A percentile compares a stretch with the other conserved stretches of the same genome.
phyloP scores from a whole-genome alignment of 331 rosid genomes.

The Acacia pycnantha region DNA sequence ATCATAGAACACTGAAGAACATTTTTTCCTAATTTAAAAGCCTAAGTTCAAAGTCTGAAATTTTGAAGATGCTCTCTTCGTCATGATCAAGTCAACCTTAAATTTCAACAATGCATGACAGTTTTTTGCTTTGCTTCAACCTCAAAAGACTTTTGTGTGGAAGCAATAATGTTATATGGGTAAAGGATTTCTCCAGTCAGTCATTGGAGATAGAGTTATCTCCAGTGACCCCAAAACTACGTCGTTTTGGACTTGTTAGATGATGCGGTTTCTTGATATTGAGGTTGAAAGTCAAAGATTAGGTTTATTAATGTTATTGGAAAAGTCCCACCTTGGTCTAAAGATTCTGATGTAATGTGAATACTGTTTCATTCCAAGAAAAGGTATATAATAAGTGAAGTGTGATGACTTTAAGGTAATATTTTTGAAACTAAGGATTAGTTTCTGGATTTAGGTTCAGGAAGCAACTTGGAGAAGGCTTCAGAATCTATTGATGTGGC shows the following conservation, averaged over 20 bases:
- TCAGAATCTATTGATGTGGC: conserved; percentile 39
- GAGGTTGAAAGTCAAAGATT: not conserved
- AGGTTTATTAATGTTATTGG: not conserved
- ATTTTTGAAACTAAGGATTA: not conserved
- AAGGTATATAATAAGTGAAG: not conserved
- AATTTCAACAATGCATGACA: not conserved
- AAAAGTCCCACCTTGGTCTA: not conserved
- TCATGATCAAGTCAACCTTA: not conserved
- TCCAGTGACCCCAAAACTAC: no score
- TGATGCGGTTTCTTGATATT: not conserved
- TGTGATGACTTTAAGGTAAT: not conserved
- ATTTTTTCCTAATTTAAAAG: not conserved
- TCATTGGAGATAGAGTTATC: no score
- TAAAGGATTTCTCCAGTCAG: no score
- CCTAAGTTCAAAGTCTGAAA: not conserved
- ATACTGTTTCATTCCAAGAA: not conserved
- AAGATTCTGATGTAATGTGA: not conserved
- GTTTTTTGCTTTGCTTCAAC: not conserved
- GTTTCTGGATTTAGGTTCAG: conserved; percentile 44
- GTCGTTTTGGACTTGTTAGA: not conserved
- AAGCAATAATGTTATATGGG: no score
- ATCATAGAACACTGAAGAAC: not conserved
- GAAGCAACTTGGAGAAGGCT: conserved; percentile 47
- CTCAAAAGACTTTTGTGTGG: not conserved
- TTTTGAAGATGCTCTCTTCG: not conserved